Evolutionary conservation across 768 basidiomycete genomes (phyloP), one percentile per base, ranked within the genome.

Genomic region (Tephrocybe sp.): DNA sequence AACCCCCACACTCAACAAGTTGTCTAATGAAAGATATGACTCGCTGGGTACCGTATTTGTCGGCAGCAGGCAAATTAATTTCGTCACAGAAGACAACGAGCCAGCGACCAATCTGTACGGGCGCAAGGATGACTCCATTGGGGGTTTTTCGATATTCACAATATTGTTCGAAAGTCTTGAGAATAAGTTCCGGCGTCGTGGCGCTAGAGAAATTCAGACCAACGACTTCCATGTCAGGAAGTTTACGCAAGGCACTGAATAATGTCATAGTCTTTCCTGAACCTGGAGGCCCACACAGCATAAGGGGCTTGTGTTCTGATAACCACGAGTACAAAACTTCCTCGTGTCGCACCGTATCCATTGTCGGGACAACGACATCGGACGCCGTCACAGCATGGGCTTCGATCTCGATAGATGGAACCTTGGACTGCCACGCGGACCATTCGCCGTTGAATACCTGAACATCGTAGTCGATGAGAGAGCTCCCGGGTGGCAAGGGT

Each of bases 261-360:
- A 99, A 75, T 0, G 97, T 98, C 97, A 99, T 99, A 6, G 97
- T 99, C 74, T 99, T 99, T 19, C 97, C 97, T 18, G 97, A 98
- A 63, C 97, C 97, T n/a, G 97, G 97, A 60, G 97, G 97, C 38
- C 97, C 97, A 64, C 95, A 99, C 21, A 99, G 80, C 83, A 99
- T 90, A 47, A 99, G 80, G 16, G 97, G 97, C 61, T 98, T 98
- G 70, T 98, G 97, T 66, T 98, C 97, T 2, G 94, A 93, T 5
- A 99, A 75, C 97, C 97, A 98, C 0, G 96, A 98, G 66, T 99
- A 98, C 5, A 99, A 74, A 19, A 99, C 93, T 64, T 98, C 96
- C 66, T 99, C 97, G 65, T 99, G 97, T 36, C 97, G 91, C 21
- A 98, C 89, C 3, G 97, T 99, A 61, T 99, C 97, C 77, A 98